These are phyloP conservation scores for Phaffia tasmanica DNA, from an alignment of 768 basidiomycete genomes.

Conservation along the genomic window DNA sequence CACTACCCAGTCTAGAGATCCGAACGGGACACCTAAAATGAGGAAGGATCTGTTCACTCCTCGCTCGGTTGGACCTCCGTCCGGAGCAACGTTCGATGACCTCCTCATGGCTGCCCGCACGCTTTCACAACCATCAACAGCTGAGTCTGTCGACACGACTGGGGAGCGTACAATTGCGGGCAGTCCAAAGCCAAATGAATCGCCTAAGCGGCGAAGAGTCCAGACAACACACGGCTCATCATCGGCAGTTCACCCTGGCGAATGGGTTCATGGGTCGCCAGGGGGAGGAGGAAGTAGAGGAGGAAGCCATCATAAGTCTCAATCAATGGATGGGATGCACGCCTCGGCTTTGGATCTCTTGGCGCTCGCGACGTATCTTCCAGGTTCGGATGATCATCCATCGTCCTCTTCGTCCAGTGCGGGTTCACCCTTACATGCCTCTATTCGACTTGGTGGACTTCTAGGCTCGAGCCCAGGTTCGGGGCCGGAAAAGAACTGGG, in stretches of 20 bases:
- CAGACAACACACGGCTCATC: background rate
- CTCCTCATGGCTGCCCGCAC: slow-evolving; percentile 19
- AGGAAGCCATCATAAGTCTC: background rate
- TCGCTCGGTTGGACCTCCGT: too few relatives aligned
- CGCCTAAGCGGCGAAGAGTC: slow-evolving; percentile 8
- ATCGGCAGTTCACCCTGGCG: background rate
- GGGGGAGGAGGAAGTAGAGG: background rate
- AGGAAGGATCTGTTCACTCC: too few relatives aligned
- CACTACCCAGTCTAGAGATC: too few relatives aligned
- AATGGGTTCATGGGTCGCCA: slow-evolving; percentile 1
- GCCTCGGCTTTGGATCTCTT: slow-evolving; percentile 22
- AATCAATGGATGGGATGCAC: slow-evolving; percentile 9
- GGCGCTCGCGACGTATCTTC: slow-evolving; percentile 14
- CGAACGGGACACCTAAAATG: too few relatives aligned
- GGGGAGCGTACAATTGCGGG: background rate
- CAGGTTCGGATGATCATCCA: slow-evolving; percentile 2
- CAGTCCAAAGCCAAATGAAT: background rate
- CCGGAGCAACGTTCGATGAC: slow-evolving; percentile 17
- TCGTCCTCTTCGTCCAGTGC: background rate
- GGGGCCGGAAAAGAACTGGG: too few relatives aligned
- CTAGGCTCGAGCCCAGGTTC: slow-evolving; percentile 2
- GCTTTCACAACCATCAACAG: background rate
- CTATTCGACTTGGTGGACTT: slow-evolving; percentile 14
- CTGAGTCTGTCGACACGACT: background rate
- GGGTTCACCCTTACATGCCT: background rate